Evolutionary conservation across 2,329 filamentous ascomycete species (phyloP).

Genomic region (Cadophora luteo-olivacea): DNA sequence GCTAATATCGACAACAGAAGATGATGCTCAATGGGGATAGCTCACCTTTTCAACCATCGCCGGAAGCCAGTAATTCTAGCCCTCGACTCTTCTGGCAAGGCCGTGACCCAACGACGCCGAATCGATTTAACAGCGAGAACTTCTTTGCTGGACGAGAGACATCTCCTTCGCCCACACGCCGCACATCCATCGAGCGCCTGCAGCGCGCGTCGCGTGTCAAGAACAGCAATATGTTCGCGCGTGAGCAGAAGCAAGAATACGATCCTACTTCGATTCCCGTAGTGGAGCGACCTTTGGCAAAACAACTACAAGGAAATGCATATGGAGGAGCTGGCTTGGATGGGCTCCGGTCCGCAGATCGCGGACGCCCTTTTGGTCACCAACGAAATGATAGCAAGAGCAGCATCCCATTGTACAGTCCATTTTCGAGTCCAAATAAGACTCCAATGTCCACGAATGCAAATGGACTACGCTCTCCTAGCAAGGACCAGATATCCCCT

Average conservation of each 20-base stretch:
- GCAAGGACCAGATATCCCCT: conserved; percentile 77
- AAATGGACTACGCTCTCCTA: conserved; percentile 55
- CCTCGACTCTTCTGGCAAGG: conserved; percentile 91
- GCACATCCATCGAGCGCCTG: conserved; percentile 93
- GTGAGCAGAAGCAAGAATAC: conserved; percentile 92
- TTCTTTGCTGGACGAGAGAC: conserved; percentile 62
- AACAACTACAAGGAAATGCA: conserved; percentile 73
- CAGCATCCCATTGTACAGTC: conserved; percentile 63
- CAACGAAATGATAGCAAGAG: conserved; percentile 64
- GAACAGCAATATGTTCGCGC: conserved; percentile 96
- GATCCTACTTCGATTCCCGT: conserved; percentile 79
- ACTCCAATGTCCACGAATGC: conserved; percentile 49
- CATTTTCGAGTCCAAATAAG: conserved; percentile 44
- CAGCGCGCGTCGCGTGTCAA: conserved; percentile 95
- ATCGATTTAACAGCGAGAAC: conserved; percentile 73
- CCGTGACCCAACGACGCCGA: conserved; percentile 71
- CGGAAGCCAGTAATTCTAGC: conserved; percentile 67
- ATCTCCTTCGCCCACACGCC: conserved; percentile 71
- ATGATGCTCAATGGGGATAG: conserved; percentile 71
- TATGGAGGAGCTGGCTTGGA: conserved; percentile 65
- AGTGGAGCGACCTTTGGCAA: conserved; percentile 82
- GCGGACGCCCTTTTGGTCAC: conserved; percentile 51
- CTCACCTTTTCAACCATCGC: conserved; percentile 88
- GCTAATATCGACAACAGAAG: conserved; percentile 57
- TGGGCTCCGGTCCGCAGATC: conserved; percentile 59